These are phyloP conservation scores for Berberis vulgaris DNA, from an alignment of 164 flowering plant species.

Conservation along the genomic window DNA sequence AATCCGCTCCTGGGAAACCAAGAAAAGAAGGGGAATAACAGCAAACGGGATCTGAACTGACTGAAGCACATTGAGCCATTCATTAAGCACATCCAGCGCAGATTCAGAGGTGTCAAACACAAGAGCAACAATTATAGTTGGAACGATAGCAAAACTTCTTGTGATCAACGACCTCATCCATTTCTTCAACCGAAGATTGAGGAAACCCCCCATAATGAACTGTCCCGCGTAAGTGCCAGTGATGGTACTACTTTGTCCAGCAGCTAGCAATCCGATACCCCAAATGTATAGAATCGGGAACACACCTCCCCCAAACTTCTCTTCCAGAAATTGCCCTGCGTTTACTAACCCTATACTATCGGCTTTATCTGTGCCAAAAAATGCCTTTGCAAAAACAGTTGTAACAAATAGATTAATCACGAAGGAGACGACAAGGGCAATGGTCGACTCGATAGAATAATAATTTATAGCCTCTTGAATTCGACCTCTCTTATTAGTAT, in stretches of 20 bases:
- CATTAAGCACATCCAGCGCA: constrained; percentile 70
- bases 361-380: constrained; percentile 62
- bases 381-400: constrained; percentile 81
- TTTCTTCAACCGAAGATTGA: constrained; percentile 75
- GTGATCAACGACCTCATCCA: constrained; percentile 83
- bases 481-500: constrained; percentile 42
- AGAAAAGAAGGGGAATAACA: constrained; percentile 73
- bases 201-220: constrained; percentile 94
- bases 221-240: constrained; percentile 97
- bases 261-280: constrained; percentile 88
- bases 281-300: constrained; percentile 82
- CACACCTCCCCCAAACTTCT: constrained; percentile 80
- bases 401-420: constrained; percentile 81
- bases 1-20: constrained; percentile 70
- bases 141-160: constrained; percentile 79
- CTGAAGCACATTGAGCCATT: constrained; percentile 95
- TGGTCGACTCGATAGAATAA: constrained; percentile 68
- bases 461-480: constrained; percentile 89
- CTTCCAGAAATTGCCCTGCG: constrained; percentile 78
- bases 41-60: constrained; percentile 89
- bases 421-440: constrained; percentile 62
- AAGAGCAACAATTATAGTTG: constrained; percentile 74
- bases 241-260: constrained; percentile 94
- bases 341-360: constrained; percentile 65
- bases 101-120: constrained; percentile 64